Evolutionary conservation across 192 early-diverging fungal genomes (phyloP), one percentile per base, ranked within the genome.

Genomic region (Mortierella claussenii): DNA sequence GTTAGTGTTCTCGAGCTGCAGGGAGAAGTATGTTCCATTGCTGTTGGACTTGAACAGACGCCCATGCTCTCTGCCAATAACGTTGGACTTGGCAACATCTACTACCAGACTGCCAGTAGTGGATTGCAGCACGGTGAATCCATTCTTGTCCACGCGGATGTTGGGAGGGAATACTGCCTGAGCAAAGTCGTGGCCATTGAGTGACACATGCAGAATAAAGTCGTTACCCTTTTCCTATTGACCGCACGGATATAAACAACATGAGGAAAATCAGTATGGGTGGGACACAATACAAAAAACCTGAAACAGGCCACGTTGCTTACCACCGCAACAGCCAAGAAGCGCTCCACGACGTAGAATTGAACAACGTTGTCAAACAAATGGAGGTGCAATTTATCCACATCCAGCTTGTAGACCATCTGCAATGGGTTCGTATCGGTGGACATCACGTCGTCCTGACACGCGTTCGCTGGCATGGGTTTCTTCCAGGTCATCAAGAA

Each of bases 31-130:
- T 10, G 89, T 89, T 42, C 94, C 95, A 50, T 96, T 89, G 46
- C 83, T 84, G 79, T 96, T 95, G 49, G 95, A 96, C 60, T 94
- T 95, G 83, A 96, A 96, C 15, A 99, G 81, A 4, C 76, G 78
- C 11, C 95, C 95, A 66, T 83, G 85, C 58, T 93, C 90, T 18
- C 51, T 58, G 15, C 79, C 82, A 17, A 20, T 28, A 6, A 45
- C 63, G 31, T 74, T 69, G 15, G 88, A 88, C 42, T 84, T 83
- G 47, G 92, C 87, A 17, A 94, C 88, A 61, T 97, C 92, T 10
- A 99, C 56, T 21, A 98, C 83, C 9, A 97, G 76, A 15, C 86
- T 79, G 28, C 91, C 93, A 0, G 92, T 94, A 23, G 87, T 86
- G 6, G 94, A 92, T 58, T 94, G 93, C 40, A 99, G 61, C 13